phyloP scores from a whole-genome alignment of 2,329 filamentous ascomycete genomes.

The Colletotrichum chlorophyti region DNA sequence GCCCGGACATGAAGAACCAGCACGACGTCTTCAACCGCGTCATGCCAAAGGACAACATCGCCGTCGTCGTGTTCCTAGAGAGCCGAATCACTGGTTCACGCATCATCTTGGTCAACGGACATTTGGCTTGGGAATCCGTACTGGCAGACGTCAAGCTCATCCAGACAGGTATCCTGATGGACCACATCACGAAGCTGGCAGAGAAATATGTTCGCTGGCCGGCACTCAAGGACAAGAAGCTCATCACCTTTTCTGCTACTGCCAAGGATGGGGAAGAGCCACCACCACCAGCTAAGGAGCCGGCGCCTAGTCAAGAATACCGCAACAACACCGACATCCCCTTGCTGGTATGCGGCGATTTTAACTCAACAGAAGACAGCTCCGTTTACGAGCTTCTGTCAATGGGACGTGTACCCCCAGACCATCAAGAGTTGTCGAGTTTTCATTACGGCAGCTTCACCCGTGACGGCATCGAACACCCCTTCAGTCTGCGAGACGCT shows the following conservation, averaged over 20 bases:
- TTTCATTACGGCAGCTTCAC: conserved; percentile 95
- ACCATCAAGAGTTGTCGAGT: conserved; percentile 80
- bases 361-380: conserved; percentile 88
- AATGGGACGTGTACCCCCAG: conserved; percentile 76
- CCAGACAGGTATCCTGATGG: conserved; percentile 94
- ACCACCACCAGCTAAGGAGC: conserved; percentile 65
- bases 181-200: conserved; percentile 84
- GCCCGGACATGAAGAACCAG: conserved; percentile 96
- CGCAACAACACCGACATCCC: conserved; percentile 86
- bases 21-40: conserved; percentile 98
- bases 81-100: conserved; percentile 89
- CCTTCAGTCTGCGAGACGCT: conserved; percentile 90
- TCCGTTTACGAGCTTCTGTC: conserved; percentile 91
- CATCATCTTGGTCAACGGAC: conserved; percentile 90
- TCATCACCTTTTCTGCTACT: conserved; percentile 47
- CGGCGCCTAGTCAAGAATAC: conserved; percentile 86
- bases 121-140: conserved; percentile 92
- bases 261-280: conserved; percentile 53
- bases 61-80: conserved; percentile 89
- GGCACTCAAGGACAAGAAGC: conserved; percentile 81
- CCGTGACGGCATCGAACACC: conserved; percentile 88
- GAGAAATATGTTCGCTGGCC: conserved; percentile 85
- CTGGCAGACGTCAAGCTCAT: conserved; percentile 95
- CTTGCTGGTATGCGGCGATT: conserved; percentile 90
- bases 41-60: conserved; percentile 98